Evolutionary conservation across 2,329 filamentous ascomycete species (phyloP), one percentile per base, ranked within the genome.

Genomic region (Tolypocladium endophyticum): DNA sequence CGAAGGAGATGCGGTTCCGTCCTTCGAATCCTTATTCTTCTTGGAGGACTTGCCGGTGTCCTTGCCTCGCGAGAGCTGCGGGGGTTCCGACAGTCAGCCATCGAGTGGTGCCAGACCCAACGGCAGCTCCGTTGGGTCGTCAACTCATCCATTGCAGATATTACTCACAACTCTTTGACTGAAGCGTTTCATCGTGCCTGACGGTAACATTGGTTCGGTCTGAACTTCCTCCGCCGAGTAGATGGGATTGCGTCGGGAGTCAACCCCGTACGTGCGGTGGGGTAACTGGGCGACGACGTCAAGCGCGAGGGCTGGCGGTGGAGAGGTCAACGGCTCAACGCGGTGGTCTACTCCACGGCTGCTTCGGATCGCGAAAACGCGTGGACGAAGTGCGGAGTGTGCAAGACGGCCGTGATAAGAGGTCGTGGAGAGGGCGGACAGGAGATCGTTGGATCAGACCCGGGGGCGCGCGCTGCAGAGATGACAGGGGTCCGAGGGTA

Each of bases 1-100:
- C 64, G 85, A 88, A 58, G 92, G 91, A 61, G 92, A 95, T 55
- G 90, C 85, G 64, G 89, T 90, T 72, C 90, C 90, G 73, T 87
- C 85, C 73, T 88, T 87, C 61, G 80, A 77, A 67, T 88, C 85
- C 75, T 87, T 87, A 72, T 87, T 87, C 78, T 88, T 88, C 77
- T 87, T 87, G 69, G 83, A 86, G 65, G 91, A 90, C 80, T 96
- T 96, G 78, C 87, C 89, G 68, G 87, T 82, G 73, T 84, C 88
- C 81, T 96, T 96, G 71, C 89, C 88, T 79, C 92, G 87, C 76
- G 91, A 94, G 80, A 97, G 90, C 91, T 97, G 83, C 39, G 11
- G 53, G 56, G 52, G 52, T 50, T 56, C 16, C 38, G 41, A 38
- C 50, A n/a, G 53, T 60, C 56, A 64, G 61, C 38, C 30, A 30